Evolutionary conservation across 257 asterid species (phyloP), one percentile per base, ranked within the genome.

Genomic region (Nicotiana attenuata): DNA sequence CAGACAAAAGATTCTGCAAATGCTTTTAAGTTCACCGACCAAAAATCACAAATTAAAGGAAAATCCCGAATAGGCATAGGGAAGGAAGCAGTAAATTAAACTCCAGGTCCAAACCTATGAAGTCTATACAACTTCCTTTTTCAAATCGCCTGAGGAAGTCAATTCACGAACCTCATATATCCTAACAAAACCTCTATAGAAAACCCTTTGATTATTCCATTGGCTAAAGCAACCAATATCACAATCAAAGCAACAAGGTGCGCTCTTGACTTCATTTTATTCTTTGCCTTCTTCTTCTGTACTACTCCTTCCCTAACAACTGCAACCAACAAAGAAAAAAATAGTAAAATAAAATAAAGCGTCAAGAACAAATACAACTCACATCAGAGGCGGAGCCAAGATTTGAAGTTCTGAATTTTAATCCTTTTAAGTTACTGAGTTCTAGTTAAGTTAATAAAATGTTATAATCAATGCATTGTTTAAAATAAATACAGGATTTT

Each of bases 201-300:
- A 41, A 41, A 19, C 7, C 17, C 53, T 16, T 6, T 41, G 20
- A 20, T 15, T 52, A 9, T 6, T 55, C 57, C 17, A 20, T 64
- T 22, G 19, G 29, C 8, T 68, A 17, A 56, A 56, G 26, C 64
- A 57, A 57, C 64, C 64, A 57, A 24, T 52, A 35, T 19, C 38
- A 56, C 31, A 61, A 28, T 50, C 55, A 69, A 57, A n/a, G 35
- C 24, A 57, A 24, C 7, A 59, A 47, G 81, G 77, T 71, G 69
- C 69, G 83, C 47, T 69, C 86, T 84, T 80, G 84, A 71, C 81
- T 80, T 64, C 59, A 22, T 81, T 65, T 45, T 22, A 19, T 53
- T 22, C 33, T n/a, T 73, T 10, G 31, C 47, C 20, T 29, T 26
- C 65, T 28, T n/a, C 15, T 20, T 66, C 7, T 5, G 3, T 28